Evolutionary conservation across 352 stramenopile genomes (phyloP), one percentile per base, ranked within the genome.

Genomic region (Pythium vanterpoolii): DNA sequence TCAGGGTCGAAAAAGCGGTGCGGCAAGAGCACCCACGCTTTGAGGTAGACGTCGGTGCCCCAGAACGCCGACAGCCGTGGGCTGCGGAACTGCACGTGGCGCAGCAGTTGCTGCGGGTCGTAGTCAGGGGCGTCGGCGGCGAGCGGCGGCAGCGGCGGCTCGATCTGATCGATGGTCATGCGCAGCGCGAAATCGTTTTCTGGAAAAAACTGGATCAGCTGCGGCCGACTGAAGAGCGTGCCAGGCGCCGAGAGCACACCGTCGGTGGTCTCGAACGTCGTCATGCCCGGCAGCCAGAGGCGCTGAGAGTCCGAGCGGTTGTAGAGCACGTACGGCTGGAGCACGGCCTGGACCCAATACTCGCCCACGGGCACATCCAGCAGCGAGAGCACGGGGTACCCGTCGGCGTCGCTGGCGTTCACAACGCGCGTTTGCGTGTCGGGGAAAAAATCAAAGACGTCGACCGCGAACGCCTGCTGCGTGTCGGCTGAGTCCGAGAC

Each of bases 21-120:
- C 14, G 80, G 80, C 40, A 90, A 69, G 61, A 90, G 46, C 23
- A 90, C 66, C 80, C 80, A 90, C 14, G 80, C 80, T 40, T 90
- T 84, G 5, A 90, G 66, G 40, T 63, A 79, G 13, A 90, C 76
- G 44, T 90, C 80, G 1, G 72, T 84, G 16, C 77, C 80, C 80
- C 80, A 90, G 56, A 90, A 90, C 33, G 70, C 24, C 4, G 80
- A 90, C 38, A 90, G 54, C 55, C 72, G 73, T 19, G 66, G 58
- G 28, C 76, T 88, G 28, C 78, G 77, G 71, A 87, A 87, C 36
- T 68, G 66, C 44, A 90, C 72, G 64, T 90, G 80, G 47, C 86
- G 80, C 8, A 90, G 73, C 51, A 88, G 53, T 61, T 88, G 71
- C 21, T 84, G 65, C 0, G 61, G 53, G 23, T 84, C 74, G 50